Evolutionary conservation across 2,329 filamentous ascomycete species (phyloP).

Genomic region (Tolypocladium amazonense): DNA sequence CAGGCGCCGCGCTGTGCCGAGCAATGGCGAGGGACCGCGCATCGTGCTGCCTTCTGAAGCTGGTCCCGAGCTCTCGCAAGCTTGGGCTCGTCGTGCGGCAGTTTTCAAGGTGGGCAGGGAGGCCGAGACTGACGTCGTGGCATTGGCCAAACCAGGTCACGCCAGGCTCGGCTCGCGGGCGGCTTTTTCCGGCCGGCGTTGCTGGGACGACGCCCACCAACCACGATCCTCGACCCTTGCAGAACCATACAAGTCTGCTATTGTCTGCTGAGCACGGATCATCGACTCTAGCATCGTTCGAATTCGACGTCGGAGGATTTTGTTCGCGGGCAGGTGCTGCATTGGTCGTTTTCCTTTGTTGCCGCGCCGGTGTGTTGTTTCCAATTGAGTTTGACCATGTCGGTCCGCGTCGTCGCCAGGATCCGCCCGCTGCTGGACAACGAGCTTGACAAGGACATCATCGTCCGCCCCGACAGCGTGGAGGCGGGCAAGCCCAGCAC

Average conservation of each 20-base stretch:
- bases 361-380: conserved; percentile 3
- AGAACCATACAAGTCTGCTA: background rate
- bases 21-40: conserved; percentile 31
- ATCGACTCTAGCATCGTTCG: background rate
- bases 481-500: conserved; percentile 51
- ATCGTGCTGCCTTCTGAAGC: conserved; percentile 16
- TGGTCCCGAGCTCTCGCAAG: background rate
- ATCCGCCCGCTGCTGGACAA: conserved; percentile 80
- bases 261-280: background rate
- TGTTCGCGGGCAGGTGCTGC: background rate
- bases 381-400: conserved; percentile 29
- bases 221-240: background rate
- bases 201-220: background rate
- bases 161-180: conserved; percentile 3
- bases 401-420: conserved; percentile 78
- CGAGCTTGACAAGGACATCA: conserved; percentile 79
- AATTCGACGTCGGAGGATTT: background rate
- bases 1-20: conserved; percentile 22
- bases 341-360: background rate
- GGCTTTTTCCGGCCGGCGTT: conserved; percentile 19
- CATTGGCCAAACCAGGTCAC: background rate
- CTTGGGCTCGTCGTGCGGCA: background rate
- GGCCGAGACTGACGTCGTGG: background rate
- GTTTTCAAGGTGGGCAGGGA: background rate
- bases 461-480: conserved; percentile 58